Evolutionary conservation across 2,329 filamentous ascomycete species (phyloP), one percentile per base, ranked within the genome.

Genomic region (Lecanoromycetidae sp.): DNA sequence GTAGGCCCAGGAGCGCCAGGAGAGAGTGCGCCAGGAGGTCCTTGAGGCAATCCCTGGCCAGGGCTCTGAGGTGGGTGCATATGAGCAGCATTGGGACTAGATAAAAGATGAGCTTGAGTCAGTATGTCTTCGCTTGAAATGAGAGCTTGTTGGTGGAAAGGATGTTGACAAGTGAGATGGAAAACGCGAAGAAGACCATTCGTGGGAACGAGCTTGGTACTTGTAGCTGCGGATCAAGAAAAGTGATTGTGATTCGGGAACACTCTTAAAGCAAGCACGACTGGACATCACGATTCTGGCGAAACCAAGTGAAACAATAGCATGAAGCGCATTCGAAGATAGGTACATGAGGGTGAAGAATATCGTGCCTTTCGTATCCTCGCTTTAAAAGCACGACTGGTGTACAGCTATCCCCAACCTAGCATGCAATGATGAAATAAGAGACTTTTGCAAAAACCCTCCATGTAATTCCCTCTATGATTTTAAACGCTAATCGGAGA

Each of bases 401-500:
- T 43, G 43, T 42, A 46, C 36, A 46, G 36, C 37, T 44, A 45
- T 42, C 48, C 26, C 29, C 37, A 32, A 32, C 29, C 23, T 42
- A 32, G 49, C 39, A 51, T 42, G 67, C 45, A 35, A 71, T 51
- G 67, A 63, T 50, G 36, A 41, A 33, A 34, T 68, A 12, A 43
- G 39, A 36, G 34, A 52, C 43, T 52, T 52, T 52, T 47, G 49
- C 42, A 49, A 27, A 43, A 30, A 42, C 36, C 49, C 46, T 44
- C 49, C 49, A 29, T 52, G 33, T 43, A 27, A n/a, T 44, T 46
- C 35, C 32, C 32, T 36, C 32, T 47, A 45, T 37, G 41, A 34
- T 15, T 41, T n/a, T n/a, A 49, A 51, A 41, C 49, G 49, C 49
- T 48, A 49, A 51, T 41, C 43, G 45, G 49, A 53, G 46, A 51